A percentile compares a stretch with the other conserved stretches of the same genome.
Conservation (phyloP, 768 basidiomycete species). For the Cystofilobasidium capitatum region DNA sequence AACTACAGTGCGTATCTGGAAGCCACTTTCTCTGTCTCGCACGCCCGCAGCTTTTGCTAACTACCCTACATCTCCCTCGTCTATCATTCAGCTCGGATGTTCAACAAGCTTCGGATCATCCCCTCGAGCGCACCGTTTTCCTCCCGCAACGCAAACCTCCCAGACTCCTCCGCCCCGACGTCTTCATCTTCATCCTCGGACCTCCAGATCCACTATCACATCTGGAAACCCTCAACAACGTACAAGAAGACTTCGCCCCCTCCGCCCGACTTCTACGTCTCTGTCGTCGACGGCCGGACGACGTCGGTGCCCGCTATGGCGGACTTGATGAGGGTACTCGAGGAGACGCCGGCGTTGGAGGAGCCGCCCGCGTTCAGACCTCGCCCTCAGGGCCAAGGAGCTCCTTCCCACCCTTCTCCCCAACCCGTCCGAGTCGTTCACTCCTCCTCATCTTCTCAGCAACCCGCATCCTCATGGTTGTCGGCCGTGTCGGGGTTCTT, state of each 20-base stretch:
- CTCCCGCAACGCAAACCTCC: too few species aligned
- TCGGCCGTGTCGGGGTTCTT: too few species aligned
- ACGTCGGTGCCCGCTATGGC: background rate
- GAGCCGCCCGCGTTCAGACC: background rate
- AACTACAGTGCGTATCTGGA: background rate
- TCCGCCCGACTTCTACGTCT: constrained; percentile 6
- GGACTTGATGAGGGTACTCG: background rate
- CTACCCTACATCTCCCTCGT: background rate
- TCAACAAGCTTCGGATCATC: constrained; percentile 11
- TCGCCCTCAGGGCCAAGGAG: background rate
- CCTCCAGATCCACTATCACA: constrained; percentile 23
- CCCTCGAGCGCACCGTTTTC: too few species aligned
- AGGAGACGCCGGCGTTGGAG: background rate
- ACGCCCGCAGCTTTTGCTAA: background rate
- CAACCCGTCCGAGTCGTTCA: too few species aligned
- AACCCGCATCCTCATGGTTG: too few species aligned
- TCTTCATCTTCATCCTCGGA: too few species aligned
- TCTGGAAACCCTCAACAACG: constrained; percentile 15
- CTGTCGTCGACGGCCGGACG: background rate
- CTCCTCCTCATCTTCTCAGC: background rate
- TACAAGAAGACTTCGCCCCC: constrained; percentile 21
- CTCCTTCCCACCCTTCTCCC: background rate
- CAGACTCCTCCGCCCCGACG: too few species aligned
- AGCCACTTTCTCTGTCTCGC: background rate
- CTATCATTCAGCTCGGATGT: constrained; percentile 6